phyloP scores from a whole-genome alignment of 2,329 filamentous ascomycete genomes.

The Fusarium sp. region DNA sequence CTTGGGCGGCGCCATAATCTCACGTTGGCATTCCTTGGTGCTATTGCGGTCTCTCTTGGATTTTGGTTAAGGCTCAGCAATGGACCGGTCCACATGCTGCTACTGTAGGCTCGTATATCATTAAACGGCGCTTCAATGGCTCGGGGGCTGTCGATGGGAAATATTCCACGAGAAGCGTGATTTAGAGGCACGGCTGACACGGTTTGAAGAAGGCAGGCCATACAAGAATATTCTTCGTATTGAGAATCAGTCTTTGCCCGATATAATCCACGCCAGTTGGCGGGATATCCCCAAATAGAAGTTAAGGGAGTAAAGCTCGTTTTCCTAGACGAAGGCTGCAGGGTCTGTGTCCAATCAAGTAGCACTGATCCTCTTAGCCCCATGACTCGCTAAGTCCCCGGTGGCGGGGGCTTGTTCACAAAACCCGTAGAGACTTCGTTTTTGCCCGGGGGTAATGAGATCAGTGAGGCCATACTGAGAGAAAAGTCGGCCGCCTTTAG shows the following conservation, averaged over 20 bases:
- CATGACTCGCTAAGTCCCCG: constrained; percentile 49
- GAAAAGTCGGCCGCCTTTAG: constrained; percentile 37
- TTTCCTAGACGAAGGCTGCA: constrained; percentile 50
- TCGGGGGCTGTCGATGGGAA: constrained; percentile 47
- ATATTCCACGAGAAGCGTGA: constrained; percentile 45
- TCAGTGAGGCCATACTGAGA: constrained; percentile 49
- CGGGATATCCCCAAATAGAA: constrained; percentile 50
- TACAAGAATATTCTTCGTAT: constrained; percentile 48
- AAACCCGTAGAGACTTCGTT: constrained; percentile 37
- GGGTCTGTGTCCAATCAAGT: constrained; percentile 45
- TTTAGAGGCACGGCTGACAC: constrained; percentile 44
- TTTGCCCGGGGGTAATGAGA: constrained; percentile 30
- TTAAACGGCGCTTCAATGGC: constrained; percentile 38
- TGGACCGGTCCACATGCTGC: constrained; percentile 43
- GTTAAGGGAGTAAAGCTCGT: constrained; percentile 49
- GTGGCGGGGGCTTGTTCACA: constrained; percentile 46
- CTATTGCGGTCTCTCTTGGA: constrained; percentile 31
- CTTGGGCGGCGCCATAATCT: constrained; percentile 54
- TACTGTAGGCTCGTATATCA: constrained; percentile 43
- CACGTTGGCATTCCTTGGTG: constrained; percentile 33
- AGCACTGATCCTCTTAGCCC: constrained; percentile 39
- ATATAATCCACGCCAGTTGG: constrained; percentile 48
- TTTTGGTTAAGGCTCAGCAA: constrained; percentile 20
- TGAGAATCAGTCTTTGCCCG: constrained; percentile 49
- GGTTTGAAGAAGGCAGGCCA: constrained; percentile 43